These are phyloP conservation scores for Ophiostoma triangulosporum DNA, from an alignment of 2,329 filamentous ascomycete species.

Conservation along the genomic window DNA sequence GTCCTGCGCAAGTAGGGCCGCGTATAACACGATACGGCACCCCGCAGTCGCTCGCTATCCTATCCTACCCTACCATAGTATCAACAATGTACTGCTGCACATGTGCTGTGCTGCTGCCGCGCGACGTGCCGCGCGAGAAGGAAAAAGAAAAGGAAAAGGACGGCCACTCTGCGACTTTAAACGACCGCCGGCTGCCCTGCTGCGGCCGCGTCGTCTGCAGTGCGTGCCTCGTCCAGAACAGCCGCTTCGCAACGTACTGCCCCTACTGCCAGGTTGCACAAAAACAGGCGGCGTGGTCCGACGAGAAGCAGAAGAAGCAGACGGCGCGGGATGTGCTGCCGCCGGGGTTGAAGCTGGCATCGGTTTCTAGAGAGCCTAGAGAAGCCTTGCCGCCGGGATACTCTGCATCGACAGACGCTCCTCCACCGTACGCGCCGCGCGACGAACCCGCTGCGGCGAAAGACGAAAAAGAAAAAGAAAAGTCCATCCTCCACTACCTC, in stretches of 20 bases:
- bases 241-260: conserved; percentile 51
- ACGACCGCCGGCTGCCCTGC: conserved; percentile 49
- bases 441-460: neutral
- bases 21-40: no score
- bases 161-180: conserved; percentile 17
- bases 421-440: conserved; percentile 12
- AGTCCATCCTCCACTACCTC: conserved; percentile 63
- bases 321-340: conserved; percentile 27
- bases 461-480: conserved; percentile 18
- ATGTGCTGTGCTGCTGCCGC: conserved; percentile 47
- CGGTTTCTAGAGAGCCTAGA: no score
- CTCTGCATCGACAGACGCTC: neutral
- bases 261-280: conserved; percentile 69
- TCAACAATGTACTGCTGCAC: conserved; percentile 42
- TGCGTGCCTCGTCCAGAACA: conserved; percentile 54
- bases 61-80: neutral
- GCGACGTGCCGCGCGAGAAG: conserved; percentile 20
- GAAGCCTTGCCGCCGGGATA: no score
- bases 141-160: neutral
- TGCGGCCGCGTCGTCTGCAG: conserved; percentile 61
- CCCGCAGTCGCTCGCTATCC: no score
- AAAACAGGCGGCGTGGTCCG: conserved; percentile 21
- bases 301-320: neutral
- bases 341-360: conserved; percentile 52
- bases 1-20: no score